Percentiles rank a stretch among this genome's conserved stretches.
phyloP scores from a whole-genome alignment of 306 rosid genomes.

The Glycine latifolia region DNA sequence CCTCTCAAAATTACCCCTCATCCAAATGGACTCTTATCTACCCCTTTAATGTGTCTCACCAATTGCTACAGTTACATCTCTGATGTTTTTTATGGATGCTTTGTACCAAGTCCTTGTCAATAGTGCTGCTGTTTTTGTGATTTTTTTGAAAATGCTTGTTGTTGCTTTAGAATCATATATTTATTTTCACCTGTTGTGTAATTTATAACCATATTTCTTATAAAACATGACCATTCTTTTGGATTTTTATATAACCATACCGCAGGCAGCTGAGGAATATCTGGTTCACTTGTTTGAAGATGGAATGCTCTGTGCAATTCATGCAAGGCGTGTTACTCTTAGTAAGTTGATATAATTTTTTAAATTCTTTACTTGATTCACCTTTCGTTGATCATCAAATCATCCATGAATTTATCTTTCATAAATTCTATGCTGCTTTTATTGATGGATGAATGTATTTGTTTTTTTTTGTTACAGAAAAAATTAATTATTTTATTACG shows the following conservation, averaged over 20 bases:
- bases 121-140: neutral
- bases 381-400: conserved; percentile 29
- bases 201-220: conserved; percentile 22
- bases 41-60: neutral
- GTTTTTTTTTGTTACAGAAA: neutral
- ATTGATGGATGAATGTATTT: conserved; percentile 14
- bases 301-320: conserved; percentile 90
- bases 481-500: conserved; percentile 10
- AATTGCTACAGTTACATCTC: conserved; percentile 3
- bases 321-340: conserved; percentile 88
- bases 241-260: conserved; percentile 29
- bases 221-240: conserved; percentile 15
- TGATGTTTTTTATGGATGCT: neutral
- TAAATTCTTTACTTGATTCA: conserved; percentile 12
- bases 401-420: neutral
- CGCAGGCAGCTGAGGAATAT: conserved; percentile 87
- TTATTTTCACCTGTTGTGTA: conserved; percentile 13
- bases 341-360: conserved; percentile 66
- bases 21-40: neutral
- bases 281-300: conserved; percentile 78
- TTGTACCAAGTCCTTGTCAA: conserved; percentile 6
- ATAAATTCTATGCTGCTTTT: conserved; percentile 37
- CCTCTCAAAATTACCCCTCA: neutral
- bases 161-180: conserved; percentile 22
- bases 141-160: neutral